Percentiles rank a stretch among this genome's conserved stretches.
phyloP scores from a whole-genome alignment of 371 early-diverging fungal species.

The Syncephalastrum monosporum region DNA sequence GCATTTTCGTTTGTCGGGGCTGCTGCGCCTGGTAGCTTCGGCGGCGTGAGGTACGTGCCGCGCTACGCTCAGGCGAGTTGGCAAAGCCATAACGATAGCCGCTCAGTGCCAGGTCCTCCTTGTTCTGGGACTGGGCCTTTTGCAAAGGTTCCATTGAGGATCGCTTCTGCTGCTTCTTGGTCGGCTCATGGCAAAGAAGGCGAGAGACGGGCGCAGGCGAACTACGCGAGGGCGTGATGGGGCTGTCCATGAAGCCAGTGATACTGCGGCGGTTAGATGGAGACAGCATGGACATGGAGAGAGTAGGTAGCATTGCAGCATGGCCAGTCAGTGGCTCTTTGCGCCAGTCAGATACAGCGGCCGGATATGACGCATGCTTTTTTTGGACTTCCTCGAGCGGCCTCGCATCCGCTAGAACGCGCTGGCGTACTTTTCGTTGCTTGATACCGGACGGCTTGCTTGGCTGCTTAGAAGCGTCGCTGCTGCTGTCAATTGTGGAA shows the following conservation, averaged over 20 bases:
- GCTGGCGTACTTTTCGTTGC: no score
- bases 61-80: slow-evolving; percentile 14
- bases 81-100: slow-evolving; percentile 27
- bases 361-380: slow-evolving; percentile 6
- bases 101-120: slow-evolving; percentile 19
- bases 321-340: slow-evolving; percentile 15
- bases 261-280: background rate
- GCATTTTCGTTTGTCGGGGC: background rate
- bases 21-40: slow-evolving; percentile 2
- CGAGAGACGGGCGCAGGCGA: background rate
- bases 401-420: slow-evolving; percentile 27
- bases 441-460: no score
- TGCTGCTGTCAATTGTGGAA: no score
- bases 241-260: background rate
- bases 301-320: slow-evolving; percentile 21
- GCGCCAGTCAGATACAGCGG: background rate
- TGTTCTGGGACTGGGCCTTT: slow-evolving; percentile 10
- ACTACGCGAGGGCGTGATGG: background rate
- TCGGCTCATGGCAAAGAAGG: background rate
- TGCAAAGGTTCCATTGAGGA: background rate
- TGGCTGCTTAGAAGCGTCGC: no score
- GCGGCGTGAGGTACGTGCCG: no score
- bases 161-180: no score
- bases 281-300: slow-evolving; percentile 11
- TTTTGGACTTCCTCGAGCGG: slow-evolving; percentile 12